Percentiles rank a stretch among this genome's conserved stretches.
Conservation (phyloP, 2,329 filamentous ascomycete species). For the Botryosphaeria dothidea region DNA sequence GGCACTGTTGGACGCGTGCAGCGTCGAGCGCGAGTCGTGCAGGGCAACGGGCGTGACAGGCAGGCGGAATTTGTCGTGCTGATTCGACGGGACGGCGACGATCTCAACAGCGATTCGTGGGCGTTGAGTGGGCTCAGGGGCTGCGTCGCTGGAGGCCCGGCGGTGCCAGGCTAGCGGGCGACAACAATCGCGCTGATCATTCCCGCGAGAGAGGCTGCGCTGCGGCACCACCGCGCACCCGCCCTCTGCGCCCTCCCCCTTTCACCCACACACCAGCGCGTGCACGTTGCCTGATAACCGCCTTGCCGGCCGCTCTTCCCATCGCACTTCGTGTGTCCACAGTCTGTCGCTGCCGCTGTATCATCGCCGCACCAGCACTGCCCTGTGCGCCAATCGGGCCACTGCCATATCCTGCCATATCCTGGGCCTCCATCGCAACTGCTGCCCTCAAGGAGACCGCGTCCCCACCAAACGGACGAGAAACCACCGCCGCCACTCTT, state of each 20-base stretch:
- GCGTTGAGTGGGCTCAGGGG: background rate
- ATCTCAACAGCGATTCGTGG: background rate
- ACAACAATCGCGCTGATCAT: constrained; percentile 9
- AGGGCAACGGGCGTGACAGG: background rate
- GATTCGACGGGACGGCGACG: background rate
- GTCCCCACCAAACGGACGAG: constrained; percentile 3
- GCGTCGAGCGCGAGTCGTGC: constrained; percentile 8
- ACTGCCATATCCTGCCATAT: background rate
- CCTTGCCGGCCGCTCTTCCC: constrained; percentile 1
- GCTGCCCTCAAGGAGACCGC: background rate
- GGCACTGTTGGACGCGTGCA: background rate
- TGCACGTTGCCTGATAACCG: constrained; percentile 8
- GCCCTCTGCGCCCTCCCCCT: background rate
- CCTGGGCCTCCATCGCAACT: background rate
- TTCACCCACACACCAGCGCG: constrained; percentile 4
- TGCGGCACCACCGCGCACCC: background rate
- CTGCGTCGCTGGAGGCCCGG: background rate
- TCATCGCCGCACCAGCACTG: constrained; percentile 6
- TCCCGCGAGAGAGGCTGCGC: background rate
- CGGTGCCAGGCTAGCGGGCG: background rate
- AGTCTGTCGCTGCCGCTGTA: constrained; percentile 9
- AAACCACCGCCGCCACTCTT: background rate
- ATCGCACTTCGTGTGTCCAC: background rate
- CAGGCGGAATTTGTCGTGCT: background rate
- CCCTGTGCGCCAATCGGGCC: constrained; percentile 5